Percentiles rank a stretch among this genome's conserved stretches.
phyloP scores from a whole-genome alignment of 2,329 filamentous ascomycete species.

The Beauveria rudraprayagi region DNA sequence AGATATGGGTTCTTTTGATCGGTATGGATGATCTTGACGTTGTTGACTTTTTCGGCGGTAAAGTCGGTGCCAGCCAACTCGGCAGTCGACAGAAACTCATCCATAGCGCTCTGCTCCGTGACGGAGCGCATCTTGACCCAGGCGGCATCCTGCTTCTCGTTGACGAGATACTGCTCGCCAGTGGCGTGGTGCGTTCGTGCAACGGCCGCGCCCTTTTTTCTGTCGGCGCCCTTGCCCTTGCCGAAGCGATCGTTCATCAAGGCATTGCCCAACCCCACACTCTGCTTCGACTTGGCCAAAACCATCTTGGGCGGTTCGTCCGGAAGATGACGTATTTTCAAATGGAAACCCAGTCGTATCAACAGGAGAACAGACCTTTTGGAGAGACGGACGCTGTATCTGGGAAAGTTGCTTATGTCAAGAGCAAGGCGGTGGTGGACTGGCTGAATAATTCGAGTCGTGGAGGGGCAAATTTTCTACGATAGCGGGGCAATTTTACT shows the following conservation, averaged over 20 bases:
- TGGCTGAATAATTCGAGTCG: conserved; percentile 32
- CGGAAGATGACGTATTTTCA: conserved; percentile 10
- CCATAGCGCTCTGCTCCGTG: conserved; percentile 90
- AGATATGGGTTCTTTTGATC: conserved; percentile 95
- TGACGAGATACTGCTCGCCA: conserved; percentile 87
- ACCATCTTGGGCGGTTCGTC: conserved; percentile 37
- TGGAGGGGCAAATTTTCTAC: conserved; percentile 43
- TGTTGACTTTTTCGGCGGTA: conserved; percentile 97
- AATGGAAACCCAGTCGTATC: neutral
- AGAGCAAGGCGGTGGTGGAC: conserved; percentile 14
- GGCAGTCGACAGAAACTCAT: conserved; percentile 93
- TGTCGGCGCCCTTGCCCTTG: conserved; percentile 78
- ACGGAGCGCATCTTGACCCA: conserved; percentile 99
- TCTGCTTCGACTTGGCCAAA: conserved; percentile 85
- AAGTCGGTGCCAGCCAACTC: conserved; percentile 98
- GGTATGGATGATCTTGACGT: conserved; percentile 95
- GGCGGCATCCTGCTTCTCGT: conserved; percentile 79
- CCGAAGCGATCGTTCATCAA: conserved; percentile 99
- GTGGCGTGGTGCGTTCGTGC: conserved; percentile 67
- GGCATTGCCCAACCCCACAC: conserved; percentile 89
- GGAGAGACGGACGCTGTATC: neutral
- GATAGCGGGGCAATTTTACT: conserved; percentile 11
- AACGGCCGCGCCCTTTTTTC: conserved; percentile 57
- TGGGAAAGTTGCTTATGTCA: neutral
- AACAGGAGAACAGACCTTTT: neutral